Evolutionary conservation across 2,329 filamentous ascomycete genomes (phyloP), one percentile per base, ranked within the genome.

Genomic region (Hymenoscyphus linearis): DNA sequence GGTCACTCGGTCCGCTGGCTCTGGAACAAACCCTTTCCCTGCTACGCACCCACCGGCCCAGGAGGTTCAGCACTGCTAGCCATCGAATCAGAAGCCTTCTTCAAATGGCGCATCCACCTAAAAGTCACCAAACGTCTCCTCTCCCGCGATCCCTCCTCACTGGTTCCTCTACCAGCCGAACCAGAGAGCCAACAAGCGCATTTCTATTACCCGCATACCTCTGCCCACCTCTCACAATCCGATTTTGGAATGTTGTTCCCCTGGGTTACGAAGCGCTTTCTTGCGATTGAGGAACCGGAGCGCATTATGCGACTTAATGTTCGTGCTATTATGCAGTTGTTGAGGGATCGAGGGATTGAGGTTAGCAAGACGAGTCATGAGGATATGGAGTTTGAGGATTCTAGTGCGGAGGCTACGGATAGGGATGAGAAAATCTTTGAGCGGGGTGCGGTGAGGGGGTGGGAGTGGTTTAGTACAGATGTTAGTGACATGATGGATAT

Each of bases 241-340:
- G 91, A 96, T 70, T 96, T 95, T 68, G 91, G 89, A 37, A 77
- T 95, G 26, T 76, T 96, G 25, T 96, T 96, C 70, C 90, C 90
- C 0, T 89, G 86, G 81, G 68, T 87, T 54, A 85, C 82, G 9
- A 82, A 79, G 68, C 80, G 78, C 66, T 79, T 86, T 9, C 84
- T 86, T 66, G 78, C 79, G 1, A 80, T 81, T 0, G 79, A 82
- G 54, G 77, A 83, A 57, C 85, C 85, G 0, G 84, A 85, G 69
- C 78, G 83, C 13, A 80, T 82, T 0, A 72, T 88, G 56, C 78
- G 82, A 22, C 75, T 87, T 2, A 88, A 88, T 65, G 74, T 83
- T 3, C 77, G 85, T 1, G 84, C 85, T 1, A 74, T 82, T 26
- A 73, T 86, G 55, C 84, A 87, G 72, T 72, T 85, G 5, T 67